Base-by-base conservation (phyloP, 805 yeast species). In the Nakazawaea laoshanensis region DNA sequence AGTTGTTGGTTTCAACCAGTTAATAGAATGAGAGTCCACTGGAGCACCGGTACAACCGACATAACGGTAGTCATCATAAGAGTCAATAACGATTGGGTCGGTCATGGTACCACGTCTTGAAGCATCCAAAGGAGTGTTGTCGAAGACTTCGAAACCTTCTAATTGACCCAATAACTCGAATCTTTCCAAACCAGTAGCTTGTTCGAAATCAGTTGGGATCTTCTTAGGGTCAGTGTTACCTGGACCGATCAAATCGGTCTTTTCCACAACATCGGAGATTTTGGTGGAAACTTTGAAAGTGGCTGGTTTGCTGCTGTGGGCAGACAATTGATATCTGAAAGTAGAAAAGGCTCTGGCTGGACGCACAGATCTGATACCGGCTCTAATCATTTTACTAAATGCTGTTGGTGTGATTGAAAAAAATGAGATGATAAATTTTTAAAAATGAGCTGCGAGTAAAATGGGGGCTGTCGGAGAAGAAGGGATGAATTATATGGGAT, bases 151-250 rank as follows among this genome's bases (percentile, higher is more conserved):
- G 46, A 89, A 73, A 74, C 98, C 98, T 63, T 88, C 95, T 57
- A 84, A 66, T 63, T 86, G 83, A 67, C 94, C 96, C 52, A 92
- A 74, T 48, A 83, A 60, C 72, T 92, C 98, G 47, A 88, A 71
- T 77, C 98, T 87, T 65, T 84, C 97, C 55, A 89, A 69, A 82
- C 98, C 98, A 32, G 98, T 92, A 51, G 96, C 87, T 69, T 89
- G 97, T 53, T 92, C 96, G 46, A 84, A 57, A 61, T 88, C 95
- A 40, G 95, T 77, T 59, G 97, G 96, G 54, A 92, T 79, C 32
- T 79, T 68, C 46, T 89, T 94, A 34, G 49, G 52, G 47, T 73
- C 70, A 46, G 67, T 61, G 45, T 95, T 95, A 74, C 96, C 97
- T 36, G 82, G 77, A 60, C 96, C 96, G 47, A 87, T 74, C 59